Conservation (phyloP, 2,329 filamentous ascomycete species). For the Aureobasidium sp. region DNA sequence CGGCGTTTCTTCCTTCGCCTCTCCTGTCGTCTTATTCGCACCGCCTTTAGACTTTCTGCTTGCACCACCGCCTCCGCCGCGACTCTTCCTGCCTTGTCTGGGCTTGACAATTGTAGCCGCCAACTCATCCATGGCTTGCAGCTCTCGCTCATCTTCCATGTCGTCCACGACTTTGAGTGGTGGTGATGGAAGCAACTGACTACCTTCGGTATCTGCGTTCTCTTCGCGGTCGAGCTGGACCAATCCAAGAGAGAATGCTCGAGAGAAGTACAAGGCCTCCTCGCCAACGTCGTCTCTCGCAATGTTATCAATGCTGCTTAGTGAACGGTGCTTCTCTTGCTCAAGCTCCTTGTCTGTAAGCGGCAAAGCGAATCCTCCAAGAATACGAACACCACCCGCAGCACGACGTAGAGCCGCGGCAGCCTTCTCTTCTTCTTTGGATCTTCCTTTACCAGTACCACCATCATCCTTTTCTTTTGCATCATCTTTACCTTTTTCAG, state of each 20-base stretch:
- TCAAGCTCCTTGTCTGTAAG: constrained; percentile 14
- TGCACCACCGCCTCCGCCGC: not conserved
- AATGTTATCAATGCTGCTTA: constrained; percentile 5
- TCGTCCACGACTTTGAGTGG: constrained; percentile 16
- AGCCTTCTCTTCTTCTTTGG: constrained; percentile 15
- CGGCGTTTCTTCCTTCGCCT: not conserved
- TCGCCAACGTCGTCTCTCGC: constrained; percentile 73
- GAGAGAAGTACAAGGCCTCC: constrained; percentile 49
- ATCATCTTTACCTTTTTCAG: constrained; percentile 15
- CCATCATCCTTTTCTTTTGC: constrained; percentile 16
- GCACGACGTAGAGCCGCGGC: constrained; percentile 38
- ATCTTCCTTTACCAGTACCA: constrained; percentile 23
- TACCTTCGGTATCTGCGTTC: not conserved
- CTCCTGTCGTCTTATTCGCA: not conserved
- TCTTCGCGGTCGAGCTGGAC: not conserved
- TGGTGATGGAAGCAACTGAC: not conserved
- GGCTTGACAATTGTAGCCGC: constrained; percentile 2
- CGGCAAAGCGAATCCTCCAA: constrained; percentile 35
- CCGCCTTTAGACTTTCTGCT: constrained; percentile 16
- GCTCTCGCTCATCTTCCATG: constrained; percentile 19
- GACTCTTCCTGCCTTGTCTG: constrained; percentile 8
- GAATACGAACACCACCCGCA: constrained; percentile 28
- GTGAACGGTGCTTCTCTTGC: constrained; percentile 6
- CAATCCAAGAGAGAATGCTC: constrained; percentile 4
- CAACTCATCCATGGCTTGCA: constrained; percentile 11